Evolutionary conservation across 305 asterid species (phyloP).

Genomic region (Fraxinus paxiana): DNA sequence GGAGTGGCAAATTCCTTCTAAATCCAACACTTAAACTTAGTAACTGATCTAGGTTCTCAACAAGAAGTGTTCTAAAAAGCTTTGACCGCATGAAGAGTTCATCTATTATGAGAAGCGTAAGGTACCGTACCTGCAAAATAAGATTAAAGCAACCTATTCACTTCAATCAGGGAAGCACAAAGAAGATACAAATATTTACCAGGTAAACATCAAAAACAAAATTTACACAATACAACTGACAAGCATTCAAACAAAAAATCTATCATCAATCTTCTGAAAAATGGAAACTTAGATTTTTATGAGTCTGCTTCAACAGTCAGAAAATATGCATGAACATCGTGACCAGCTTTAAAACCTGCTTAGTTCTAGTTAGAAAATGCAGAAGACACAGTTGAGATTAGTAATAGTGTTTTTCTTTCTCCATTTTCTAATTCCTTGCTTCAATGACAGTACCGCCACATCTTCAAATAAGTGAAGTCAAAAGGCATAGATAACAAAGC

Average conservation of each 20-base stretch:
- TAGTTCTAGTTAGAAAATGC: background rate
- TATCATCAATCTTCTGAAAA: background rate
- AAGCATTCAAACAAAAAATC: background rate
- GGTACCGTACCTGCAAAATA: conserved; percentile 67
- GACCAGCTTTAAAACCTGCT: background rate
- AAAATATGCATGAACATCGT: background rate
- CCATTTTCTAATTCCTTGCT: background rate
- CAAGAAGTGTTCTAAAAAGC: conserved; percentile 61
- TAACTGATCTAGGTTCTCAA: conserved; percentile 72
- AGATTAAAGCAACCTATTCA: background rate
- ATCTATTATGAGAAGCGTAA: conserved; percentile 74
- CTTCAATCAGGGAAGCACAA: background rate
- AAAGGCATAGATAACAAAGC: background rate
- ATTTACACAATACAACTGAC: background rate
- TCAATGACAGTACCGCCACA: background rate
- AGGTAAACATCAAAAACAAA: background rate
- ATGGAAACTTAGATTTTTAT: background rate
- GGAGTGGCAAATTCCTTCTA: conserved; percentile 68
- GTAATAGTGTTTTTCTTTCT: background rate
- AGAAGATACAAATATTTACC: background rate
- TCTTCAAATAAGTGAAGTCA: background rate
- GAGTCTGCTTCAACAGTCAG: background rate
- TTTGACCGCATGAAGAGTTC: conserved; percentile 92
- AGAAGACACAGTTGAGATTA: background rate
- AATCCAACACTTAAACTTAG: conserved; percentile 76